Evolutionary conservation across 2,329 filamentous ascomycete species (phyloP), one percentile per base, ranked within the genome.

Genomic region (Monilinia laxa): DNA sequence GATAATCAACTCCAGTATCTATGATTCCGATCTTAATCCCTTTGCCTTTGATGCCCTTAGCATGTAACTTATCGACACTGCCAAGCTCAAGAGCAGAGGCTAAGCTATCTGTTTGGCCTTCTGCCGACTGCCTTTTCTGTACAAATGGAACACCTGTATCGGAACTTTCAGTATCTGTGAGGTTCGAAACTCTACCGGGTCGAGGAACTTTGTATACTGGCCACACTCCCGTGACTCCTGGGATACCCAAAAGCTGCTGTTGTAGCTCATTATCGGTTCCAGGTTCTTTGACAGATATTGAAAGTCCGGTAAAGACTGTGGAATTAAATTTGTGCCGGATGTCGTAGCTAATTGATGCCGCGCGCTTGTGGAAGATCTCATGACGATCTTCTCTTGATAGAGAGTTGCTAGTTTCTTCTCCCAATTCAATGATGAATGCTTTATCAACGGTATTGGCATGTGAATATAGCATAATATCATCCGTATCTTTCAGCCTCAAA

Each of bases 1-100:
- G 81, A 73, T 88, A 89, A 73, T 90, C 87, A 58, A 87, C 75
- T 14, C 79, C 79, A 25, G 75, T 77, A 62, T 73, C 71, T 31
- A 71, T 52, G 40, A 83, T 73, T 6, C 76, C 81, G 23, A 84
- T 75, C 28, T 77, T 78, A 40, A 81, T 72, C 1, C 81, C 81
- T 52, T 80, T 77, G 25, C 82, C 82, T 1, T 78, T 81, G n/a
- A 80, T 74, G 10, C 81, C 81, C 42, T 77, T 74, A 4, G 75
- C 78, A 16, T 79, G 79, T n/a, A 83, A 75, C 65, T 75, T 76
- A 68, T 80, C 77, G 12, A 80, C 76, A 9, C 67, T 65, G 9
- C 62, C 67, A 71, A 74, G 72, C 16, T 67, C 56, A 47, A 66
- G 62, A 16, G 70, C 38, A 25, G 64, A 62, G 11, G 64, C 9